These are phyloP conservation scores for Hypoxylon intermedium DNA, from an alignment of 495 filamentous ascomycete genomes.

Conservation along the genomic window DNA sequence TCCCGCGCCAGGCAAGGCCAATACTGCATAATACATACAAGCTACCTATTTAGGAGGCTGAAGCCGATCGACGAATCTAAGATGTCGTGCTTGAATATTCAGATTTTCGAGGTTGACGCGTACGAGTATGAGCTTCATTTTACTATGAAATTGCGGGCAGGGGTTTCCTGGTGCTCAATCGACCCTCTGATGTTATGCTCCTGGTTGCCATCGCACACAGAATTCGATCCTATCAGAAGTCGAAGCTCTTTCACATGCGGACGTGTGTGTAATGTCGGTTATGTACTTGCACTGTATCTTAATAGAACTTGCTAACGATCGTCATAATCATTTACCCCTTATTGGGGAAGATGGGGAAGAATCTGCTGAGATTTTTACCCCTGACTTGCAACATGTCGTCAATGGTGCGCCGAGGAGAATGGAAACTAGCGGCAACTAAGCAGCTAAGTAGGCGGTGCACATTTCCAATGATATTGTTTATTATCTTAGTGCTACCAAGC, in stretches of 20 bases:
- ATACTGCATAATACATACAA: background rate
- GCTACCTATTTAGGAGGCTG: slow-evolving; percentile 5
- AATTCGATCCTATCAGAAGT: slow-evolving; percentile 30
- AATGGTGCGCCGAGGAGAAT: slow-evolving; percentile 14
- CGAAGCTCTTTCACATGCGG: slow-evolving; percentile 31
- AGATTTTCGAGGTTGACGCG: slow-evolving; percentile 27
- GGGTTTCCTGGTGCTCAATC: slow-evolving; percentile 32
- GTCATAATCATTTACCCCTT: slow-evolving; percentile 27
- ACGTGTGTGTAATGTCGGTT: slow-evolving; percentile 23
- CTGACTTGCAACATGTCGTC: slow-evolving; percentile 25
- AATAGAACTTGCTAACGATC: slow-evolving; percentile 16
- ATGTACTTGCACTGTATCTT: slow-evolving; percentile 27
- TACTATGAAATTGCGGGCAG: slow-evolving; percentile 38
- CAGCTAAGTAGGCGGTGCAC: slow-evolving; percentile 9
- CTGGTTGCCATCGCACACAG: slow-evolving; percentile 23
- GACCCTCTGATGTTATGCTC: slow-evolving; percentile 26
- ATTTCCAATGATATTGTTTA: too few relatives aligned
- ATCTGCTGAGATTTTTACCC: slow-evolving; percentile 22
- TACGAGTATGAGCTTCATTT: slow-evolving; percentile 40
- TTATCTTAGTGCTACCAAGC: slow-evolving; percentile 13
- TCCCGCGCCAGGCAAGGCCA: background rate
- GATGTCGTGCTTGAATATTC: slow-evolving; percentile 31
- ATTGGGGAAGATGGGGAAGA: slow-evolving; percentile 10
- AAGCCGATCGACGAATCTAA: slow-evolving; percentile 12
- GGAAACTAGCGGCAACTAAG: slow-evolving; percentile 36